Percentiles rank a stretch among this genome's conserved stretches.
Evolutionary conservation across 108 stramenopile genomes (phyloP).

Genomic region (Nitzschia palea): DNA sequence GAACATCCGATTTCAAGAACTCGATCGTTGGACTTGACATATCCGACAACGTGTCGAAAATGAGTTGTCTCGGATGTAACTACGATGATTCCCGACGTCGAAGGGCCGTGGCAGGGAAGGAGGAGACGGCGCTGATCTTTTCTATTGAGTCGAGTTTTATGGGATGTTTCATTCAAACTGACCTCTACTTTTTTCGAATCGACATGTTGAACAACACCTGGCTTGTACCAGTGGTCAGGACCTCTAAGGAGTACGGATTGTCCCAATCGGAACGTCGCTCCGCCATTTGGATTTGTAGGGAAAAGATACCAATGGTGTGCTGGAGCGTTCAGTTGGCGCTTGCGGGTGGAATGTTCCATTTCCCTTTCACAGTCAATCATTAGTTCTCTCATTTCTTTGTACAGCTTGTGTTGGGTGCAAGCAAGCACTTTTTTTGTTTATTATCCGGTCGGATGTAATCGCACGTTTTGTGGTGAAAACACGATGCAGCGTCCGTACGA

Average conservation of each 20-base stretch:
- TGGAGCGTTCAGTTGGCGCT: no score
- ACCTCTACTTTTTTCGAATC: neutral
- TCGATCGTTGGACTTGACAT: conserved; percentile 48
- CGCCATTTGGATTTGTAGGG: neutral
- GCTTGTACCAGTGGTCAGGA: no score
- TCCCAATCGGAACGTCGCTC: neutral
- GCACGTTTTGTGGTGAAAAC: no score
- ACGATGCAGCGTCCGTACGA: no score
- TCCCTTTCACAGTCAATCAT: no score
- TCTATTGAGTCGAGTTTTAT: neutral
- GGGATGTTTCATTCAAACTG: neutral
- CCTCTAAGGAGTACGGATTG: neutral
- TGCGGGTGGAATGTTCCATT: no score
- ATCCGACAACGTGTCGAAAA: conserved; percentile 62
- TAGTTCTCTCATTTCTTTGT: no score
- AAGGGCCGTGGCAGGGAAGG: neutral
- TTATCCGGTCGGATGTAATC: no score
- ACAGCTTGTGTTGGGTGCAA: no score
- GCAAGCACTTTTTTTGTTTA: no score
- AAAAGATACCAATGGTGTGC: conserved; percentile 3
- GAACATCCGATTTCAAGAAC: conserved; percentile 88
- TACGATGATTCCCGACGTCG: conserved; percentile 15
- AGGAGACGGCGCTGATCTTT: neutral
- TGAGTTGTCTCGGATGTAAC: conserved; percentile 59
- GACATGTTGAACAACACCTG: no score